Evolutionary conservation across 2,329 filamentous ascomycete genomes (phyloP), one percentile per base, ranked within the genome.

Genomic region (Rasamsonia emersonii): DNA sequence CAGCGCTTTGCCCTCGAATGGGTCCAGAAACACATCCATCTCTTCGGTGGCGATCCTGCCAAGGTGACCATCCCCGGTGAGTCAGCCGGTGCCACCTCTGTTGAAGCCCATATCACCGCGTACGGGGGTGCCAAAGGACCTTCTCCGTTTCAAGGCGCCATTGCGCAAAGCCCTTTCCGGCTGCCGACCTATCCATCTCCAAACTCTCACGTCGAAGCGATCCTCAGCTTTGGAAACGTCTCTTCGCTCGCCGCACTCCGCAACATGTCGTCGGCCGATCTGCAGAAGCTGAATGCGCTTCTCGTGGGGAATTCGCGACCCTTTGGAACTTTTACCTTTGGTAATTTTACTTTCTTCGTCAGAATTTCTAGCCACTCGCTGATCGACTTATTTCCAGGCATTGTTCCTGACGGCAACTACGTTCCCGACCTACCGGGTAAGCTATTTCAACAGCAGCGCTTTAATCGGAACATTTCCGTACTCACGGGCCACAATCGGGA

Each of bases 1-100:
- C 73, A 77, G 45, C 59, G 69, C 9, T 54, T 73, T 13, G 71
- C 70, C 13, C 53, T 79, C 4, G 57, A 75, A 42, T 79, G 74
- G 74, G 61, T 77, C 2, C 62, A 70, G 33, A 46, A 65, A 24
- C 55, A 73, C 37, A 73, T 75, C 35, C 53, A 66, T 43, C 50
- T 62, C 9, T 77, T 77, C 41, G 72, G 73, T 9, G 73, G 73
- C 7, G 66, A 75, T 44, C 52, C 62, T 3, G 48, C 56, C 3
- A 56, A 59, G 10, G 62, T 75, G 23, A 73, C 70, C 1, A 56
- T 71, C 4, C 57, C 71, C 14, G 70, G 69, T 4, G 57, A 70
- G 43, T 68, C 62, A 18, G 70, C 71, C 16, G 71, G 71, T 24
- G 70, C 18, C 24, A 23, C 16, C 3, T 33, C 31, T 77, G 3